phyloP scores from a whole-genome alignment of 345 rosid species.

The Angophora floribunda region DNA sequence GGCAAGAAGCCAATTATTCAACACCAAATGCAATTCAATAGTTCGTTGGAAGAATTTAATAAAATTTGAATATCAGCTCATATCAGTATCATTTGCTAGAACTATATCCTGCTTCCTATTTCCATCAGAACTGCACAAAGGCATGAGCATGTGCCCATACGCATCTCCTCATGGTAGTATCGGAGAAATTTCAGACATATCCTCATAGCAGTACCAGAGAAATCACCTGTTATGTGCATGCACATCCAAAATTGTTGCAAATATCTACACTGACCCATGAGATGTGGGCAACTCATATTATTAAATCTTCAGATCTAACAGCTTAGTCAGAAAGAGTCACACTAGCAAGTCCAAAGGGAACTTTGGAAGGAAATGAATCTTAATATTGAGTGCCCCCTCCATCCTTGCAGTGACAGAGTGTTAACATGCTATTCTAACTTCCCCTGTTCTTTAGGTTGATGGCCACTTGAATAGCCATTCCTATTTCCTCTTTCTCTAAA shows the following conservation, averaged over 20 bases:
- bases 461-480: not conserved
- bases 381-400: not conserved
- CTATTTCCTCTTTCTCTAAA: not conserved
- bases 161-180: not conserved
- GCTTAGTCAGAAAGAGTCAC: not conserved
- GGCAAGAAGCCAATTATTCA: slow-evolving; percentile 1
- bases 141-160: not conserved
- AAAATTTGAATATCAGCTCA: not conserved
- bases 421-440: not conserved
- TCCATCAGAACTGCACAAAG: not conserved
- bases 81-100: not conserved
- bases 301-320: not conserved
- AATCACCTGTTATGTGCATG: not conserved
- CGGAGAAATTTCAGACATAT: not conserved
- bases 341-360: not conserved
- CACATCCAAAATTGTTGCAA: not conserved
- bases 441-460: not conserved
- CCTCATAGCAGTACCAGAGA: not conserved
- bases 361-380: not conserved
- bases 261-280: not conserved
- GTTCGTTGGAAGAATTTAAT: not conserved
- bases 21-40: not conserved
- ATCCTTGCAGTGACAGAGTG: not conserved
- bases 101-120: not conserved
- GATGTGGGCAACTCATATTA: not conserved